Conservation (phyloP, 2,329 filamentous ascomycete species). For the Exophiala phaeomuriformis region DNA sequence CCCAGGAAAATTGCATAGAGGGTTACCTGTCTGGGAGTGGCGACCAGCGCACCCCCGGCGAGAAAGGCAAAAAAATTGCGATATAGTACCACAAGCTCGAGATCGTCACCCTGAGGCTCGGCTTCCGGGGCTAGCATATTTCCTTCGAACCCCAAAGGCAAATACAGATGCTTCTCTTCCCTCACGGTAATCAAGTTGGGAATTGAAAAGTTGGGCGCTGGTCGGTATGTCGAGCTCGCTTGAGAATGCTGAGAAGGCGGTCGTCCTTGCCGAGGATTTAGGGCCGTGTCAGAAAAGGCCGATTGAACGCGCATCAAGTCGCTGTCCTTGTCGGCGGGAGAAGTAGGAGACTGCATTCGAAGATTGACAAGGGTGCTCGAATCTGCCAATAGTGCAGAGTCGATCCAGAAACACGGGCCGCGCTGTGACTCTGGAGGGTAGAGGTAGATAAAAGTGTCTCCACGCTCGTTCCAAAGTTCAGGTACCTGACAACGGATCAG, state of each 20-base stretch:
- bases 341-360: constrained; percentile 13
- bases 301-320: constrained; percentile 31
- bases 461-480: constrained; percentile 57
- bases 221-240: constrained; percentile 28
- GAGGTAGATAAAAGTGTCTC: constrained; percentile 57
- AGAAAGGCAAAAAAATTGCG: constrained; percentile 60
- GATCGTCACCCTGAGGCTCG: constrained; percentile 41
- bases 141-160: constrained; percentile 51
- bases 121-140: constrained; percentile 38
- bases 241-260: constrained; percentile 29
- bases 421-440: constrained; percentile 51
- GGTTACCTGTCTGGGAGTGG: constrained; percentile 48
- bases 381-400: constrained; percentile 52
- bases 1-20: constrained; percentile 57
- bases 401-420: constrained; percentile 54
- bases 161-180: constrained; percentile 39
- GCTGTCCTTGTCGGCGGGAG: constrained; percentile 7
- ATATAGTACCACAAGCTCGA: constrained; percentile 52
- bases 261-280: constrained; percentile 30
- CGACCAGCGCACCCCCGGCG: constrained; percentile 54
- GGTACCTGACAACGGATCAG: constrained; percentile 36
- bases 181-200: constrained; percentile 9
- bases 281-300: constrained; percentile 27
- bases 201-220: constrained; percentile 18
- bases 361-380: constrained; percentile 33